phyloP scores from a whole-genome alignment of 2,329 filamentous ascomycete genomes.

The Trichoderma semiorbis region DNA sequence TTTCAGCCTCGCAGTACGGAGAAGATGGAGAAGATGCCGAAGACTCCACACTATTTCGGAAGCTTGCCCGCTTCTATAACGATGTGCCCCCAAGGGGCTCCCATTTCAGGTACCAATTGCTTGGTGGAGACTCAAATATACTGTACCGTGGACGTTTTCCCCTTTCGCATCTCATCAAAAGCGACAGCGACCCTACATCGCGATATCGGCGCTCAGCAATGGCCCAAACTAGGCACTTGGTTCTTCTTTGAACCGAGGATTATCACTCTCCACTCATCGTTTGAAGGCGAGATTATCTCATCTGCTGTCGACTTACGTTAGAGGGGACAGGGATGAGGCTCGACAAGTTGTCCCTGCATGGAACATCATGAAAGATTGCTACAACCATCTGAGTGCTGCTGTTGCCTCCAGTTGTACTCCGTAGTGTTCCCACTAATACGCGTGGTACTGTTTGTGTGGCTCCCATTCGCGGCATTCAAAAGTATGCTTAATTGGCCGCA shows the following conservation, averaged over 20 bases:
- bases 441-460: neutral
- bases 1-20: neutral
- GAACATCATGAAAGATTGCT: neutral
- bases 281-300: neutral
- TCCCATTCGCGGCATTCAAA: neutral
- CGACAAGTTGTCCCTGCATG: neutral
- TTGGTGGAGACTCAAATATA: neutral
- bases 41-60: neutral
- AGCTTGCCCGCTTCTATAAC: neutral
- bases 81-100: neutral
- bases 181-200: neutral
- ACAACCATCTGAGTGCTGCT: neutral
- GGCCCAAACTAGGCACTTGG: neutral
- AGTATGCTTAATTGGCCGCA: constrained; percentile 15
- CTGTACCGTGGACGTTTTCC: neutral
- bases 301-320: neutral
- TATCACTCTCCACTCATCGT: neutral
- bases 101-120: neutral
- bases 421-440: neutral
- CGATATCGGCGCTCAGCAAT: neutral
- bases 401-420: neutral
- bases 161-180: neutral
- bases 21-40: neutral
- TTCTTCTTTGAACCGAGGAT: neutral
- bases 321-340: neutral